phyloP scores from a whole-genome alignment of 768 basidiomycete genomes.

The Tricholomella constricta region DNA sequence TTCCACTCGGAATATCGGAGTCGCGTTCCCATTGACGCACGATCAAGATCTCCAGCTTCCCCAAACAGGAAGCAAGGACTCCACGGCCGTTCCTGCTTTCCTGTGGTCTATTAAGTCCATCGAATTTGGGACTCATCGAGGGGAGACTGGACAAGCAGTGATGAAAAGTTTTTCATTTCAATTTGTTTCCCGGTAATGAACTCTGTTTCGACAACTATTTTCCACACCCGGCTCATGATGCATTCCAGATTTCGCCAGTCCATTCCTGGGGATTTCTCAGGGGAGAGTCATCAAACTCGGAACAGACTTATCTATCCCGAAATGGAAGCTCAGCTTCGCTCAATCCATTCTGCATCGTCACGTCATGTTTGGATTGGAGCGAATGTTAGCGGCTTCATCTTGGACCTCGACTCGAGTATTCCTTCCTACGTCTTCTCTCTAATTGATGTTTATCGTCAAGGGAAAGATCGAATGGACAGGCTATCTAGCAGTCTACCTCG shows the following conservation, averaged over 20 bases:
- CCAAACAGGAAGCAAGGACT: constrained; percentile 39
- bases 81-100: constrained; percentile 69
- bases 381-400: constrained; percentile 79
- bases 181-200: constrained; percentile 72
- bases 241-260: constrained; percentile 75
- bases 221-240: constrained; percentile 11
- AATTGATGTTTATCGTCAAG: constrained; percentile 81
- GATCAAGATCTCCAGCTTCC: constrained; percentile 58
- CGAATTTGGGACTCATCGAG: constrained; percentile 69
- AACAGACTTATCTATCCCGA: constrained; percentile 80
- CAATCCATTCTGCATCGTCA: constrained; percentile 47
- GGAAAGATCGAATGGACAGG: constrained; percentile 74
- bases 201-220: constrained; percentile 1
- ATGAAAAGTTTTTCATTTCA: constrained; percentile 81
- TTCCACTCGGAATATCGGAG: constrained; percentile 70
- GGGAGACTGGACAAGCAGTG: constrained; percentile 75
- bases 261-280: constrained; percentile 65
- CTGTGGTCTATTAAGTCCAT: constrained; percentile 81
- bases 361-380: constrained; percentile 65
- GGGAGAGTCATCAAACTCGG: constrained; percentile 63
- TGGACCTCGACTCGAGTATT: constrained; percentile 83
- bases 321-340: constrained; percentile 74
- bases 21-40: constrained; percentile 83
- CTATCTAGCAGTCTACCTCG: constrained; percentile 60
- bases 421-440: constrained; percentile 79